Percentiles rank a stretch among this genome's conserved stretches.
phyloP scores from a whole-genome alignment of 2,329 filamentous ascomycete species.

The Coniochaeta ligniaria region DNA sequence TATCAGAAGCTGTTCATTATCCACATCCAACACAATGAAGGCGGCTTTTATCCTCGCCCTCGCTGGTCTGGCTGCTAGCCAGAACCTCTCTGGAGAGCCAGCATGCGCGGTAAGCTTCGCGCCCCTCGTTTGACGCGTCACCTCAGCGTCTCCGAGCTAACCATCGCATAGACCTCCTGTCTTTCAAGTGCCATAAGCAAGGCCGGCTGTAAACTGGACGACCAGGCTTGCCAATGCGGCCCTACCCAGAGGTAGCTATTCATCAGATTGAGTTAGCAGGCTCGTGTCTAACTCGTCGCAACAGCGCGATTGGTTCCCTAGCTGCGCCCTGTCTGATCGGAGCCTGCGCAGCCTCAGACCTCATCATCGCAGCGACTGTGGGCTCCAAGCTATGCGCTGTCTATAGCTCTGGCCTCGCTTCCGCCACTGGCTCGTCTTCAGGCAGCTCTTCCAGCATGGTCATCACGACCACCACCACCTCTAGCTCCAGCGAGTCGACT shows the following conservation, averaged over 20 bases:
- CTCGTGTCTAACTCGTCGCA: neutral
- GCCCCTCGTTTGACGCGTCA: too few species aligned
- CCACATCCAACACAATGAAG: neutral
- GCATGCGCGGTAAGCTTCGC: neutral
- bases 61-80: neutral
- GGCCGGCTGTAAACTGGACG: neutral
- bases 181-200: neutral
- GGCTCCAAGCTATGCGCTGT: neutral
- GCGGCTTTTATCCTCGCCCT: neutral
- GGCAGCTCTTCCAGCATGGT: neutral
- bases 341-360: neutral
- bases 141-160: neutral
- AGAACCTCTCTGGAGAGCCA: slow-evolving; percentile 1
- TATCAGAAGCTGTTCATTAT: neutral
- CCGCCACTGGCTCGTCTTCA: neutral
- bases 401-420: neutral
- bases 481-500: neutral
- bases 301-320: neutral
- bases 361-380: neutral
- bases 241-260: neutral
- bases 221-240: slow-evolving; percentile 1
- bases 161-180: neutral
- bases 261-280: neutral
- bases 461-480: neutral
- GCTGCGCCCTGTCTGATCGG: neutral